Base-by-base conservation (phyloP, 495 filamentous ascomycete species). In the Lasiosphaeriaceae sp. region DNA sequence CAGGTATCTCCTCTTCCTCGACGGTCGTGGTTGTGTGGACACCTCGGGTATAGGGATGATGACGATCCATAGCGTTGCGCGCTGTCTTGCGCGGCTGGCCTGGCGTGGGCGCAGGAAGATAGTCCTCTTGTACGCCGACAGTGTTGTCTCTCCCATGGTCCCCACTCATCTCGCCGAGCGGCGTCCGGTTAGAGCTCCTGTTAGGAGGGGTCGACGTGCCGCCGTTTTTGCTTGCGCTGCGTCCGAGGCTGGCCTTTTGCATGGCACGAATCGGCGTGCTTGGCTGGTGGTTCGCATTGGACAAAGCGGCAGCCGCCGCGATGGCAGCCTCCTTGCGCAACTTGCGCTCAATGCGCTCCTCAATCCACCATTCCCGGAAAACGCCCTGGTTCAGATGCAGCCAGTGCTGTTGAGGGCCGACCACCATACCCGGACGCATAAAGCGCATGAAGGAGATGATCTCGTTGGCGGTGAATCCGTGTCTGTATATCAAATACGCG, bases 341-440 rank as follows among this genome's bases (percentile, higher is more conserved):
- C 62, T 71, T 74, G 26, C 79, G 74, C 72, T 84, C 90, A 66
- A 96, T 80, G 29, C 83, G 83, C 74, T 97, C 94, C 69, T 96
- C 93, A 50, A 89, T 84, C 91, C 91, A 99, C 94, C 94, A 99
- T 66, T 97, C 90, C 12, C 94, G 86, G 84, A 99, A 99, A 20
- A 87, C 83, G 12, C 87, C 88, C 74, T 99, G 94, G 77, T 99
- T 96, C 54, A 97, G 85, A 68, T 97, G 94, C 17, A 99, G 80
- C 94, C 94, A 99, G 71, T 99, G 94, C 71, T 99, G 94, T 66
- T 99, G 94, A n/a, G 94, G 94, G 1, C 94, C 94, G 31, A 99
- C 94, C 2, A 99, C 94, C 94, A 99, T 99, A 20, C 94, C 94
- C 0, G 94, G 94, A 34, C 94, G 86, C 94, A 97, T 99, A 74